Evolutionary conservation across 768 basidiomycete species (phyloP).

Genomic region (Psilocybe cubensis): DNA sequence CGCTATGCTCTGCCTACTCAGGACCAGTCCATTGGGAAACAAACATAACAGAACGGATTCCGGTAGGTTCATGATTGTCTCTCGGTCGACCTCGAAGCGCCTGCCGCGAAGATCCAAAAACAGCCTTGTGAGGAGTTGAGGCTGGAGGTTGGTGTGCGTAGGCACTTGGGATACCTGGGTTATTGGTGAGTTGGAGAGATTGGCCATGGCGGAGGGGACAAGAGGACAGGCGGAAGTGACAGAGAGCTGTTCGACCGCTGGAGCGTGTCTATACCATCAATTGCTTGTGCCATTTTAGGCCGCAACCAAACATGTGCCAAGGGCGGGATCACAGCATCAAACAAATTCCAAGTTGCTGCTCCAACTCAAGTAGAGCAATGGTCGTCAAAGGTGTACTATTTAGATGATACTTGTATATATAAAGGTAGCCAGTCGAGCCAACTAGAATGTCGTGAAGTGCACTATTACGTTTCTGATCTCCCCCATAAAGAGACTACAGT

Average conservation of each 20-base stretch:
- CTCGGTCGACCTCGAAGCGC: slow-evolving; percentile 94
- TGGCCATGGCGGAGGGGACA: slow-evolving; percentile 33
- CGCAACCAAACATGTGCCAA: slow-evolving; percentile 29
- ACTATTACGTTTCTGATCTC: slow-evolving; percentile 17
- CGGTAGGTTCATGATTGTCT: slow-evolving; percentile 97
- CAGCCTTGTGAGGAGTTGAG: slow-evolving; percentile 86
- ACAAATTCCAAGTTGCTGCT: not conserved
- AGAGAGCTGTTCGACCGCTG: slow-evolving; percentile 8
- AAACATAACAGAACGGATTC: slow-evolving; percentile 96
- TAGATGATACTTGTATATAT: slow-evolving; percentile 10
- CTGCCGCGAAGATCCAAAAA: slow-evolving; percentile 90
- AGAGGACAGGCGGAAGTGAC: slow-evolving; percentile 8
- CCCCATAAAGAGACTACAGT: slow-evolving; percentile 12
- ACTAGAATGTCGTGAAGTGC: slow-evolving; percentile 13
- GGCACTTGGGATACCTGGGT: slow-evolving; percentile 68
- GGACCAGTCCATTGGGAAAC: slow-evolving; percentile 95
- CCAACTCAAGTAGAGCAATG: not conserved
- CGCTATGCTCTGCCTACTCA: slow-evolving; percentile 83
- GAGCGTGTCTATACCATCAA: slow-evolving; percentile 17
- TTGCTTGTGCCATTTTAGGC: slow-evolving; percentile 16
- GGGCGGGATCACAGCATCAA: not conserved
- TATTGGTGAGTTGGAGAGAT: slow-evolving; percentile 52
- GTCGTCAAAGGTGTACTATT: slow-evolving; percentile 9
- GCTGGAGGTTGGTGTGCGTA: slow-evolving; percentile 74
- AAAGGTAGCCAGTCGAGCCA: slow-evolving; percentile 8